phyloP scores from a whole-genome alignment of 2,329 filamentous ascomycete genomes.

The Cladobotryum mycophilum region DNA sequence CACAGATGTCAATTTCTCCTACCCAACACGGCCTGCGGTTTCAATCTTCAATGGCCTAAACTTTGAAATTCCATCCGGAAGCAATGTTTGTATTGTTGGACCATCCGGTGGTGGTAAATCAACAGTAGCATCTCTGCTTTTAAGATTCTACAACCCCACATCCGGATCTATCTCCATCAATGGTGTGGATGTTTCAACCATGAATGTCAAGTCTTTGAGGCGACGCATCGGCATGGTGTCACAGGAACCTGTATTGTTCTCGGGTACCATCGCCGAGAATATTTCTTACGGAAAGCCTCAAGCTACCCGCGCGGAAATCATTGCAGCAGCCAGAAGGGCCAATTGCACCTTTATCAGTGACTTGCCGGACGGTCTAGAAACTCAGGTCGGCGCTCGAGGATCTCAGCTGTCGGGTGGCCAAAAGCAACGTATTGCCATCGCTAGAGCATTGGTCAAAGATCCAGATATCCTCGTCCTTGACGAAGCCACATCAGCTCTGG shows the following conservation, averaged over 20 bases:
- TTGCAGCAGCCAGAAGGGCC: conserved; percentile 79
- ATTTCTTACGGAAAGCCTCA: conserved; percentile 84
- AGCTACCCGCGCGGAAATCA: conserved; percentile 73
- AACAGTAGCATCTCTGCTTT: conserved; percentile 83
- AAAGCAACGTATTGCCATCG: conserved; percentile 97
- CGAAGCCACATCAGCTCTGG: conserved; percentile 90
- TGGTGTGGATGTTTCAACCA: conserved; percentile 70
- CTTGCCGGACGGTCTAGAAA: conserved; percentile 92
- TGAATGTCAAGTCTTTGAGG: conserved; percentile 91
- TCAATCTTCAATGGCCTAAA: conserved; percentile 81
- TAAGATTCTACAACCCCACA: conserved; percentile 86
- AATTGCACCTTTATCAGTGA: conserved; percentile 97
- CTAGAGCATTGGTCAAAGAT: conserved; percentile 86
- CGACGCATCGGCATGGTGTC: conserved; percentile 91
- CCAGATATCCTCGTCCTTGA: conserved; percentile 96
- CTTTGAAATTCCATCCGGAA: conserved; percentile 88
- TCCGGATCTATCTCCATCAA: conserved; percentile 74
- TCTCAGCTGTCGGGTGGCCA: conserved; percentile 93
- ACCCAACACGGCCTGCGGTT: conserved; percentile 88
- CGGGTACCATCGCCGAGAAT: conserved; percentile 72
- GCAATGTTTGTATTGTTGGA: conserved; percentile 92
- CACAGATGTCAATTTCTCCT: conserved; percentile 77
- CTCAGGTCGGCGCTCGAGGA: conserved; percentile 83
- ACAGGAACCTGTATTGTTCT: conserved; percentile 91
- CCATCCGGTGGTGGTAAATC: conserved; percentile 95